Conservation (phyloP, 139 green algal species). For the Raphidocelis subcapitata region DNA sequence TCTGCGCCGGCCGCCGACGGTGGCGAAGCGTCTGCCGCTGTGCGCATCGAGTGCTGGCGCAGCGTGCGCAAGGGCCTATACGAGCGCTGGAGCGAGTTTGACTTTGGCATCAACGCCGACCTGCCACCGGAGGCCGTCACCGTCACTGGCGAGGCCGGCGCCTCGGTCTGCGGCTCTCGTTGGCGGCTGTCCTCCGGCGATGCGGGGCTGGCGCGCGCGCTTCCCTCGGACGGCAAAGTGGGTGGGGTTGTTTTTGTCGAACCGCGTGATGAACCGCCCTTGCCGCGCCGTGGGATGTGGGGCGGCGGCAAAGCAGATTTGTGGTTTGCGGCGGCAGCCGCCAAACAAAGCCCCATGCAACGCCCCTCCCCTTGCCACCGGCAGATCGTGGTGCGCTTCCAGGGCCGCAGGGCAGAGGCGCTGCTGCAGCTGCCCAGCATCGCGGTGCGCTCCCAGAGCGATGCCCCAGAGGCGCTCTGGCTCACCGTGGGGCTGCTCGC, state of each 20-base stretch:
- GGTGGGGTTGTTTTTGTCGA: too few species aligned
- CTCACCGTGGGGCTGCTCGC: slow-evolving; percentile 60
- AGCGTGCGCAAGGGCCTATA: slow-evolving; percentile 22
- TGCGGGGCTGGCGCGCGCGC: neutral
- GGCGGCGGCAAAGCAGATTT: too few species aligned
- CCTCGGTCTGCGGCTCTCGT: slow-evolving; percentile 1
- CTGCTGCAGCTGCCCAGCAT: slow-evolving; percentile 54
- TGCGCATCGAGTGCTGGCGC: too few species aligned
- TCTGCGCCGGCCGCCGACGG: too few species aligned
- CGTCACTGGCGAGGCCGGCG: neutral
- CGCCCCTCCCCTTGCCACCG: too few species aligned
- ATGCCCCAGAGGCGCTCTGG: slow-evolving; percentile 37
- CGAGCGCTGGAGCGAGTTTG: slow-evolving; percentile 48
- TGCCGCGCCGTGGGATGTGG: too few species aligned
- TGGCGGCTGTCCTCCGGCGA: slow-evolving; percentile 5
- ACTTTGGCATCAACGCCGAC: slow-evolving; percentile 24
- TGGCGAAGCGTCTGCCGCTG: slow-evolving; percentile 25
- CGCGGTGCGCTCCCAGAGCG: slow-evolving; percentile 15
- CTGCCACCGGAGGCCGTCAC: slow-evolving; percentile 34
- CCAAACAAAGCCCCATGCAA: too few species aligned
- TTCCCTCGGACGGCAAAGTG: slow-evolving; percentile 26
- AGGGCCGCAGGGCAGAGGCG: slow-evolving; percentile 37
- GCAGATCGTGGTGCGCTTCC: slow-evolving; percentile 25
- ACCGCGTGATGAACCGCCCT: too few species aligned
- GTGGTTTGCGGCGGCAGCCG: too few species aligned